phyloP scores from a whole-genome alignment of 129 eudicot species.

The Flaveria robusta region DNA sequence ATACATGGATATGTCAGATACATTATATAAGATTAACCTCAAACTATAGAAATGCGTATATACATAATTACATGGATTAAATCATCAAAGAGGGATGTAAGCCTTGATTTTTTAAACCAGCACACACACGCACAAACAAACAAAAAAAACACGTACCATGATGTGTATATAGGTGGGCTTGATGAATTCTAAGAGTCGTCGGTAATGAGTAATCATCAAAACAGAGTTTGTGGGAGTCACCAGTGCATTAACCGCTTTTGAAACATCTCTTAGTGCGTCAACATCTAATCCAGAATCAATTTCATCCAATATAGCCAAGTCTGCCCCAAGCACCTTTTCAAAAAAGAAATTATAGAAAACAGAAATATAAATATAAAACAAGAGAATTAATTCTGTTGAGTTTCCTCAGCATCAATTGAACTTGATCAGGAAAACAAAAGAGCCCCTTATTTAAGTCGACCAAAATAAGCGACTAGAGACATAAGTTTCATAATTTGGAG shows the following conservation, averaged over 20 bases:
- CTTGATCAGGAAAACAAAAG: neutral
- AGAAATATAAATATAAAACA: neutral
- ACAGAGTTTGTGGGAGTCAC: constrained; percentile 77
- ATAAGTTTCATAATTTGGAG: neutral
- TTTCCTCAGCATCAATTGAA: neutral
- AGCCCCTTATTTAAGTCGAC: neutral
- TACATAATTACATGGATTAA: neutral
- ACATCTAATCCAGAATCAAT: constrained; percentile 99
- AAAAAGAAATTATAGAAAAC: neutral
- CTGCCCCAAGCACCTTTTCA: constrained; percentile 90
- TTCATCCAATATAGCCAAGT: constrained; percentile 89
- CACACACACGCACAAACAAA: neutral
- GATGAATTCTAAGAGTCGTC: constrained; percentile 75
- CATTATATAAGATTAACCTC: neutral
- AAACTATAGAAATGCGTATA: neutral
- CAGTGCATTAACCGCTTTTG: constrained; percentile 88
- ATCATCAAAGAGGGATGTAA: neutral
- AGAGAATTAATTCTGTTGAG: neutral
- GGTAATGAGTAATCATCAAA: constrained; percentile 95
- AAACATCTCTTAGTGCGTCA: constrained; percentile 93
- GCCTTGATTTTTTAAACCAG: neutral
- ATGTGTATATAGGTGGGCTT: constrained; percentile 83
- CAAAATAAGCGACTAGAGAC: neutral
- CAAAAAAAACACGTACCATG: constrained; percentile 54
- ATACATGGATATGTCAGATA: neutral